These are phyloP conservation scores for Ordospora colligata DNA, from an alignment of 371 early-diverging fungal genomes.

Conservation along the genomic window DNA sequence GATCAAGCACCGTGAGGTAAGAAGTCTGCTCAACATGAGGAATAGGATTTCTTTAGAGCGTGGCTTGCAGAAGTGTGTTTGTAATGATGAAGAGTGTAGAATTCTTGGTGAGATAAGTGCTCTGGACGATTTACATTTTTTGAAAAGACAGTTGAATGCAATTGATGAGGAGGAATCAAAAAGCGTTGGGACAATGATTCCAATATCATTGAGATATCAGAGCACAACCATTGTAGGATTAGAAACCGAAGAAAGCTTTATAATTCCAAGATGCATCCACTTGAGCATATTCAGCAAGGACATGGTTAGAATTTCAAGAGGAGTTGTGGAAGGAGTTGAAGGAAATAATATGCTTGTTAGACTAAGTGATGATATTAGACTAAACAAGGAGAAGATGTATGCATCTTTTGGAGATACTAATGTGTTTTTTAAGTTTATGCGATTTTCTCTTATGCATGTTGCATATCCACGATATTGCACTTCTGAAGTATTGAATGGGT, in stretches of 20 bases:
- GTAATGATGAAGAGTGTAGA: neutral
- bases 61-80: constrained; percentile 1
- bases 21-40: constrained; percentile 27
- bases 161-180: constrained; percentile 36
- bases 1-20: constrained; percentile 40
- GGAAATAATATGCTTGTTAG: neutral
- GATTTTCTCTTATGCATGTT: constrained; percentile 36
- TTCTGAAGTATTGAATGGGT: neutral
- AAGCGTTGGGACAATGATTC: constrained; percentile 9
- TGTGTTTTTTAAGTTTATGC: constrained; percentile 39
- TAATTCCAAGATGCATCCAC: constrained; percentile 1
- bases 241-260: neutral
- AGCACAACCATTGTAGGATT: neutral
- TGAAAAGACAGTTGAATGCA: constrained; percentile 33
- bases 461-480: constrained; percentile 39
- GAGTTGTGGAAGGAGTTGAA: neutral
- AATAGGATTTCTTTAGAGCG: constrained; percentile 22
- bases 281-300: constrained; percentile 23
- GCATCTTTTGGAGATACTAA: constrained; percentile 14
- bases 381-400: constrained; percentile 21
- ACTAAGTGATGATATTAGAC: constrained; percentile 32
- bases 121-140: constrained; percentile 13
- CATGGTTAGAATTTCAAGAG: constrained; percentile 21
- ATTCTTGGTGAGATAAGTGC: constrained; percentile 17
- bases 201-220: constrained; percentile 11